Conservation (phyloP, 1,284 basidiomycete genomes). For the Fereydounia khargensis region DNA sequence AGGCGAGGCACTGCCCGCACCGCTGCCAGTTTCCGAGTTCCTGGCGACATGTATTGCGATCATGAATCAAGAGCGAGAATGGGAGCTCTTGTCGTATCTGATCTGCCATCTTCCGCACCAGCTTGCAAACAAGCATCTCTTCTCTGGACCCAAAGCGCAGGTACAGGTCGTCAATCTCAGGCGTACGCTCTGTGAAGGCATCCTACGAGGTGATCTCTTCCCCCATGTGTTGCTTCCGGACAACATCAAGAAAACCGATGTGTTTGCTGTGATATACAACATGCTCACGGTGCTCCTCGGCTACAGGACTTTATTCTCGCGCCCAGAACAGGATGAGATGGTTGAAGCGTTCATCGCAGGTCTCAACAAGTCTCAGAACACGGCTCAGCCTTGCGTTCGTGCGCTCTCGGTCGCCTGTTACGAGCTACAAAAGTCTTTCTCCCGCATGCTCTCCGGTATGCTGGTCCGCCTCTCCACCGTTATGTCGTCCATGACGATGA, state of each 20-base stretch:
- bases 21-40: constrained; percentile 76
- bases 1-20: constrained; percentile 25
- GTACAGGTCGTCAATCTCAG: constrained; percentile 69
- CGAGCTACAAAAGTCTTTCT: constrained; percentile 81
- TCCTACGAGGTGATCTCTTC: constrained; percentile 66
- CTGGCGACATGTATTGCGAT: constrained; percentile 69
- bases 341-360: constrained; percentile 82
- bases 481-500: constrained; percentile 89
- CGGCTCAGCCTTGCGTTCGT: constrained; percentile 88
- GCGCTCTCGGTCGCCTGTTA: constrained; percentile 84
- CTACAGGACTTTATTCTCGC: constrained; percentile 77
- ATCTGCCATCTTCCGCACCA: constrained; percentile 88
- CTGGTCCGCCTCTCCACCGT: constrained; percentile 87
- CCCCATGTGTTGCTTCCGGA: constrained; percentile 66
- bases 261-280: constrained; percentile 83
- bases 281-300: constrained; percentile 84
- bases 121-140: constrained; percentile 91
- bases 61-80: constrained; percentile 74
- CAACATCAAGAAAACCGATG: constrained; percentile 65
- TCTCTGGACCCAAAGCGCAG: constrained; percentile 81
- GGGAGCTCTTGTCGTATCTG: constrained; percentile 92
- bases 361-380: constrained; percentile 70
- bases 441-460: constrained; percentile 72
- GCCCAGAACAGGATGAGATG: constrained; percentile 66
- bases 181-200: constrained; percentile 68